These are phyloP conservation scores for Akanthomyces dipterigenus DNA, from an alignment of 2,329 filamentous ascomycete species.

Conservation along the genomic window DNA sequence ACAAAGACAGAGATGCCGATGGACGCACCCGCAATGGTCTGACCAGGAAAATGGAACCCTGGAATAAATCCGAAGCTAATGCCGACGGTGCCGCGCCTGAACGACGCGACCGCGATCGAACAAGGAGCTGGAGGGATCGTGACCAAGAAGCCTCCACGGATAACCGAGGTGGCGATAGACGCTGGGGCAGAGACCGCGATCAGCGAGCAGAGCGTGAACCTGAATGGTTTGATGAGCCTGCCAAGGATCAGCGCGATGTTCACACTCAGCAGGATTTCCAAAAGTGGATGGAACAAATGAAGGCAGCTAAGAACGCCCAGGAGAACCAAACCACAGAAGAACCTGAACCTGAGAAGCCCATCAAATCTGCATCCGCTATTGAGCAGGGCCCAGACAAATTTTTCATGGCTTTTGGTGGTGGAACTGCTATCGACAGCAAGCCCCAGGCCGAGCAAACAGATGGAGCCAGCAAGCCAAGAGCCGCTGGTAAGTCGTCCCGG, in stretches of 20 bases:
- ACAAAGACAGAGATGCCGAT: slow-evolving; percentile 47
- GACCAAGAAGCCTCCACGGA: slow-evolving; percentile 34
- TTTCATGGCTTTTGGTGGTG: slow-evolving; percentile 52
- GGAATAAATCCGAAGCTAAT: slow-evolving; percentile 57
- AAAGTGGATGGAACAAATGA: slow-evolving; percentile 91
- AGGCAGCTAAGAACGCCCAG: slow-evolving; percentile 48
- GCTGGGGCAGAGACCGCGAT: slow-evolving; percentile 46
- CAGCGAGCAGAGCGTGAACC: slow-evolving; percentile 68
- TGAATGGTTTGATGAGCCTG: slow-evolving; percentile 79
- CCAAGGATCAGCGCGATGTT: slow-evolving; percentile 60
- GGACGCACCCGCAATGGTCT: slow-evolving; percentile 57
- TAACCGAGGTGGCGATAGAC: slow-evolving; percentile 39
- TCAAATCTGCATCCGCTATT: slow-evolving; percentile 54
- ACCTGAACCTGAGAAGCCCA: slow-evolving; percentile 43
- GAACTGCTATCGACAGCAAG: slow-evolving; percentile 38
- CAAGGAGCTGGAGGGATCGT: slow-evolving; percentile 56
- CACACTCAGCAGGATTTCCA: slow-evolving; percentile 89
- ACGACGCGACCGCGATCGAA: slow-evolving; percentile 48
- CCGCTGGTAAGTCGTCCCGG: slow-evolving; percentile 62
- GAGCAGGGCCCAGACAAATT: slow-evolving; percentile 71
- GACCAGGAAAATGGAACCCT: slow-evolving; percentile 63
- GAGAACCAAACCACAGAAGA: slow-evolving; percentile 25
- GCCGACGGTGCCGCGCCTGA: slow-evolving; percentile 28
- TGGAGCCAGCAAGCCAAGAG: slow-evolving; percentile 46
- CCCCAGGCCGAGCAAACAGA: slow-evolving; percentile 44